Base-by-base conservation (phyloP, 148 eudicot genomes). In the Diospyros kaki region DNA sequence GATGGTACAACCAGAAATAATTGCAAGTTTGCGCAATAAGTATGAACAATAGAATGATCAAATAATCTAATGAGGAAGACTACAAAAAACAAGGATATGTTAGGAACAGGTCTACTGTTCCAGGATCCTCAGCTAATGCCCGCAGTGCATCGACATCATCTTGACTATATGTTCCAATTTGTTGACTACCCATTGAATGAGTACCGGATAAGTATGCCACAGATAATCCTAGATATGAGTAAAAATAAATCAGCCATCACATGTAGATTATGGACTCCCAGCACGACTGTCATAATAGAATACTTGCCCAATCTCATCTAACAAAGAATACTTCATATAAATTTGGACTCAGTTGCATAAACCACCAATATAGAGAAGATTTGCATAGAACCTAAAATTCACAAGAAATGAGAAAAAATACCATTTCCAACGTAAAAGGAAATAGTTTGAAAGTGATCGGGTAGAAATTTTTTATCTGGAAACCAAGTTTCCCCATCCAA, bases 121-220 rank as follows among this genome's bases (percentile, higher is more conserved):
- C 96, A 75, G 97, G 88, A 66, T 94, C 98, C 85, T 94, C 98
- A 42, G 91, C 89, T 60, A 94, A 79, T 68, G 98, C 98, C 71
- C 97, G 88, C 82, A 94, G 77, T 65, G 94, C 93, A 85, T 94
- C 98, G 75, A 92, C 82, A 82, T 94, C 98, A 78, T 94, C 98
- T 81, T 87, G 94, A 81, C 85, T 85, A 80, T 94, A 94, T 48
- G 87, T 86, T 76, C 98, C 98, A 81, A 84, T 90, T 74, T 81
- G 96, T 75, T 86, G 92, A 53, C 91, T 84, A 80, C 86, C 90
- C 73, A 87, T 72, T 68, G 90, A 86, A 82, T 84, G 81, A 91
- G 86, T 94, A 83, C 98, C 98, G 82, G 98, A 94, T 78, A 94
- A 85, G 91, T 94, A 94, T 56, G 87, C 90, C 89, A 94, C 93